Percentiles rank a stretch among this genome's conserved stretches.
Conservation (phyloP, 2,329 filamentous ascomycete genomes). For the Pyricularia pennisetigena region DNA sequence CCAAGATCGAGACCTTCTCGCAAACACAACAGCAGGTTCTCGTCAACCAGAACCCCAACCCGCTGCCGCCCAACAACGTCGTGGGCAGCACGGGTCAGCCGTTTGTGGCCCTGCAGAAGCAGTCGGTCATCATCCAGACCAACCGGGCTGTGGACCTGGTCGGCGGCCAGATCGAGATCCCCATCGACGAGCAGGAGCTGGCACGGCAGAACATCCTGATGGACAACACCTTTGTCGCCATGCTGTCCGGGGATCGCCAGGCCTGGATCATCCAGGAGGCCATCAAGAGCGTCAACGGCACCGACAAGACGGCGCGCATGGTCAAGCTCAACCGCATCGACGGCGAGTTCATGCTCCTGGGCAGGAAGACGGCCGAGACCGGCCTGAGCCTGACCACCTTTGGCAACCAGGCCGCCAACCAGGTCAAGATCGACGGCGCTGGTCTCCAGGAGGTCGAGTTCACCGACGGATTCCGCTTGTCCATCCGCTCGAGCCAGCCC, state of each 20-base stretch:
- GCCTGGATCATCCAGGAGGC: slow-evolving; percentile 3
- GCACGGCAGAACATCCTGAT: neutral
- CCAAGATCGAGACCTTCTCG: slow-evolving; percentile 6
- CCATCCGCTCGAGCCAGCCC: slow-evolving; percentile 3
- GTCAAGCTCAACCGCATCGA: slow-evolving; percentile 3
- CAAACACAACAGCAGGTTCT: slow-evolving; percentile 2
- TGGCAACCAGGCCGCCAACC: neutral
- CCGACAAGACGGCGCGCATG: slow-evolving; percentile 5
- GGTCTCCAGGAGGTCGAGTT: slow-evolving; percentile 6
- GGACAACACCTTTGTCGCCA: slow-evolving; percentile 4
- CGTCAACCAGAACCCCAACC: slow-evolving; percentile 5
- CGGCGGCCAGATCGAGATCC: slow-evolving; percentile 2
- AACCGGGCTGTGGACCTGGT: slow-evolving; percentile 1
- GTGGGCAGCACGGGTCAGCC: slow-evolving; percentile 3
- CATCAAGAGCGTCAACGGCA: slow-evolving; percentile 5
- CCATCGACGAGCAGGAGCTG: slow-evolving; percentile 1
- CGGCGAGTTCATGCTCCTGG: slow-evolving; percentile 4
- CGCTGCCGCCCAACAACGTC: neutral
- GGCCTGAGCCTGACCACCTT: neutral
- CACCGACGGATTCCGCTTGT: slow-evolving; percentile 2
- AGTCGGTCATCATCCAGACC: slow-evolving; percentile 4
- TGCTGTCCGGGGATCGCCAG: slow-evolving; percentile 3
- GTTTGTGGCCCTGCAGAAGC: neutral
- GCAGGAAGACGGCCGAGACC: slow-evolving; percentile 4
- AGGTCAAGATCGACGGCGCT: slow-evolving; percentile 1